Conservation (phyloP, 306 rosid genomes). For the Trifolium pratense region DNA sequence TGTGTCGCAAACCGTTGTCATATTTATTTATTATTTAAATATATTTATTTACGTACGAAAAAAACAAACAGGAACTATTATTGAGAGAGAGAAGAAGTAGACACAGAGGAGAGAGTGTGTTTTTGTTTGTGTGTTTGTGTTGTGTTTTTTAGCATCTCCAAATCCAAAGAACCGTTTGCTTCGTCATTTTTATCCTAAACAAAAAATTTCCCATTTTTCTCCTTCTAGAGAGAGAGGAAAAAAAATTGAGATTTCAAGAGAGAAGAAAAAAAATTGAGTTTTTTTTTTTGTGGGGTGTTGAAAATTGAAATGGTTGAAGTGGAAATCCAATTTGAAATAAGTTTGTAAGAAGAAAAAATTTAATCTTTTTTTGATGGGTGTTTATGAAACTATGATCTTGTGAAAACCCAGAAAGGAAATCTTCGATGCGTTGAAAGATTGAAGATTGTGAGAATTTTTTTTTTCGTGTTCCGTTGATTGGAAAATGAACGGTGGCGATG, state of each 20-base stretch:
- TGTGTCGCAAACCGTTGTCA: too few relatives aligned
- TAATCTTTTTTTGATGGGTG: conserved; percentile 49
- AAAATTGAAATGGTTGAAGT: conserved; percentile 61
- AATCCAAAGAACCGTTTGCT: conserved; percentile 60
- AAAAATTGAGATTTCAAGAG: conserved; percentile 30
- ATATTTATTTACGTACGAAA: conserved; percentile 43
- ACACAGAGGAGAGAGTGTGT: conserved; percentile 43
- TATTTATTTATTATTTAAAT: too few relatives aligned
- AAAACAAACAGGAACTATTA: conserved; percentile 53
- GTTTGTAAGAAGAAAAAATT: conserved; percentile 37
- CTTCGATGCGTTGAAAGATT: conserved; percentile 71
- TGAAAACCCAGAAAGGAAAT: conserved; percentile 65
- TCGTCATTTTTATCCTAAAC: conserved; percentile 55
- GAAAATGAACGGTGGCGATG: conserved; percentile 93
- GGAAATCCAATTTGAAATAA: conserved; percentile 61
- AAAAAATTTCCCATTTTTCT: conserved; percentile 53
- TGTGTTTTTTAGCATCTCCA: conserved; percentile 52
- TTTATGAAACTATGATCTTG: conserved; percentile 65
- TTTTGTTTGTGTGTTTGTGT: conserved; percentile 32
- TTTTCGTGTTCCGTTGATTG: conserved; percentile 54
- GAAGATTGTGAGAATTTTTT: conserved; percentile 40
- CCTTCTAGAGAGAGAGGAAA: conserved; percentile 65
- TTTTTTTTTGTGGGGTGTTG: conserved; percentile 38
- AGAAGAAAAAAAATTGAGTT: conserved; percentile 34
- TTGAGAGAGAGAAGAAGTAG: conserved; percentile 56